phyloP scores from a whole-genome alignment of 2,329 filamentous ascomycete species.

The Trichoderma semiorbis region DNA sequence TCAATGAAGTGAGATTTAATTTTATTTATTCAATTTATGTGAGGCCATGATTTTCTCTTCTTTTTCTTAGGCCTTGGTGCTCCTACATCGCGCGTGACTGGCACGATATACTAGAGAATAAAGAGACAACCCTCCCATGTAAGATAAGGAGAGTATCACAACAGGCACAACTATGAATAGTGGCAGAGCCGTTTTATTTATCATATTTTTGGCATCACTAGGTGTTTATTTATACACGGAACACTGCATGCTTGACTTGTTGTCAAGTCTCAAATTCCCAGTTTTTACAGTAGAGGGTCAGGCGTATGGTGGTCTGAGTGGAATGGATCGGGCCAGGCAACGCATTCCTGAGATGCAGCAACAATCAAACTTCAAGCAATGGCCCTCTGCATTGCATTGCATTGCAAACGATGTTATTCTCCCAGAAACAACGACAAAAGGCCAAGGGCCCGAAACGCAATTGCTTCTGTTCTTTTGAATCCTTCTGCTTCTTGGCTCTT shows the following conservation, averaged over 20 bases:
- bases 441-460: neutral
- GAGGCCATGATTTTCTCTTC: neutral
- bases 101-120: neutral
- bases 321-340: constrained; percentile 39
- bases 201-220: neutral
- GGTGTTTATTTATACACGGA: neutral
- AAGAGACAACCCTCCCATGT: neutral
- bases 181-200: neutral
- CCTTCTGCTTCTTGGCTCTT: neutral
- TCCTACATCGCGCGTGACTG: neutral
- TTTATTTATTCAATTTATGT: constrained; percentile 8
- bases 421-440: constrained; percentile 1
- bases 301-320: constrained; percentile 24
- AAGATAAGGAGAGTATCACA: neutral
- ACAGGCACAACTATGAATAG: neutral
- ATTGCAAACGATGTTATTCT: neutral
- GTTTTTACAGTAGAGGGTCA: neutral
- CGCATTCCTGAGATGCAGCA: constrained; percentile 37
- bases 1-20: constrained; percentile 11
- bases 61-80: neutral
- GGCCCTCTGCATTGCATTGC: neutral
- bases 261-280: neutral
- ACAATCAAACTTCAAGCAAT: constrained; percentile 27
- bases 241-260: neutral
- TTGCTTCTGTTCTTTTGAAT: neutral